A percentile compares a stretch with the other conserved stretches of the same genome.
These are phyloP conservation scores for Kwoniella mangroviensis DNA, from an alignment of 768 basidiomycete genomes.

Conservation along the genomic window DNA sequence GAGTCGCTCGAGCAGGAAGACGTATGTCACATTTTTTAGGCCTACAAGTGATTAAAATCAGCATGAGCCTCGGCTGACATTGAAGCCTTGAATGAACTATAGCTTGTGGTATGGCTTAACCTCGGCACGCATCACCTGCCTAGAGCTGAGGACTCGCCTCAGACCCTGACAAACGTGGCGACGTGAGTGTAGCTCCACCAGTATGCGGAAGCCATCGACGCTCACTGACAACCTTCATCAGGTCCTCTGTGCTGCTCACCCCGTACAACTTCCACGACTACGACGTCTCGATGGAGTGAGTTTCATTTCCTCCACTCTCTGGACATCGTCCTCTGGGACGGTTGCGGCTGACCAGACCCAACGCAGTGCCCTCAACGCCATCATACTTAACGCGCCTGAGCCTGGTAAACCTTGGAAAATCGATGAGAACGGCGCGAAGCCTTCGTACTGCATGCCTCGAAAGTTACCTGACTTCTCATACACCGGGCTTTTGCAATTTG, in stretches of 20 bases:
- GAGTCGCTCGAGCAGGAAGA: constrained; percentile 71
- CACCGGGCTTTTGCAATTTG: too few species aligned
- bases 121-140: constrained; percentile 72
- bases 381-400: constrained; percentile 7
- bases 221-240: too few species aligned
- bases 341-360: not conserved
- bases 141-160: constrained; percentile 62
- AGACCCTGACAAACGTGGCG: constrained; percentile 37
- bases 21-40: constrained; percentile 8
- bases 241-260: too few species aligned
- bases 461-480: too few species aligned
- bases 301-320: too few species aligned
- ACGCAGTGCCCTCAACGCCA: constrained; percentile 22
- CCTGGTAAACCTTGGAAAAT: constrained; percentile 9
- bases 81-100: not conserved
- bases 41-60: not conserved
- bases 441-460: not conserved
- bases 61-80: not conserved
- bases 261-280: too few species aligned
- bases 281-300: too few species aligned
- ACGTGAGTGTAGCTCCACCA: constrained; percentile 8
- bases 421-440: constrained; percentile 25
- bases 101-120: constrained; percentile 69
- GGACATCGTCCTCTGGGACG: too few species aligned
- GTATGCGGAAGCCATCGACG: too few species aligned